Evolutionary conservation across 1,139 yeast genomes (phyloP).

Genomic region (Blastobotrys persicus): DNA sequence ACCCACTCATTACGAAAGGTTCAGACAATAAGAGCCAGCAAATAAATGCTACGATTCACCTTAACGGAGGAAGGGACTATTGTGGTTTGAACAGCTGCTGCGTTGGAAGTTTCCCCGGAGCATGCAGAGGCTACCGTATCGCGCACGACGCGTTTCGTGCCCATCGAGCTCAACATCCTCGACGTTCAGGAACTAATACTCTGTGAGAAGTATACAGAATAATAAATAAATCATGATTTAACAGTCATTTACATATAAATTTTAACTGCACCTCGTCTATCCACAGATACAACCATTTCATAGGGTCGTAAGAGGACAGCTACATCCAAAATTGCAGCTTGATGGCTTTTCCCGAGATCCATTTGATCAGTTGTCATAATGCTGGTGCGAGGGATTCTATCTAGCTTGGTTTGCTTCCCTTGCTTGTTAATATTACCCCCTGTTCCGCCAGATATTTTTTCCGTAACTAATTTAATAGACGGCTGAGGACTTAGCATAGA

Average conservation of each 20-base stretch:
- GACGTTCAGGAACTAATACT: too few relatives aligned
- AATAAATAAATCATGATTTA: neutral
- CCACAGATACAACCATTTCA: constrained; percentile 61
- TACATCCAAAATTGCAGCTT: constrained; percentile 52
- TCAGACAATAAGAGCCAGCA: neutral
- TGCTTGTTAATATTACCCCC: constrained; percentile 32
- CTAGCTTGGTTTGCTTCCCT: constrained; percentile 23
- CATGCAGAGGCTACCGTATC: too few relatives aligned
- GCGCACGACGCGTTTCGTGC: too few relatives aligned
- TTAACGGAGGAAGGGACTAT: too few relatives aligned
- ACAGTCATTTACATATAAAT: constrained; percentile 45
- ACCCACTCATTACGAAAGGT: constrained; percentile 16
- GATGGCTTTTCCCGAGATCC: constrained; percentile 42
- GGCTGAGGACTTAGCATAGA: constrained; percentile 38
- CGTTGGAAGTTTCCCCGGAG: neutral
- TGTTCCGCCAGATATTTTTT: constrained; percentile 18
- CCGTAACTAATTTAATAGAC: constrained; percentile 32
- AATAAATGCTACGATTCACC: neutral
- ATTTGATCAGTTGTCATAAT: constrained; percentile 41
- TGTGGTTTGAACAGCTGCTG: neutral
- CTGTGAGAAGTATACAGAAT: too few relatives aligned
- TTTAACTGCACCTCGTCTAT: constrained; percentile 59
- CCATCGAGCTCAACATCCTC: too few relatives aligned
- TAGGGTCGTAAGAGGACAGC: constrained; percentile 51
- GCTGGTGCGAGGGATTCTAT: constrained; percentile 33